Base-by-base conservation (phyloP, 106 monocot genomes). In the Phalaenopsis equestris region DNA sequence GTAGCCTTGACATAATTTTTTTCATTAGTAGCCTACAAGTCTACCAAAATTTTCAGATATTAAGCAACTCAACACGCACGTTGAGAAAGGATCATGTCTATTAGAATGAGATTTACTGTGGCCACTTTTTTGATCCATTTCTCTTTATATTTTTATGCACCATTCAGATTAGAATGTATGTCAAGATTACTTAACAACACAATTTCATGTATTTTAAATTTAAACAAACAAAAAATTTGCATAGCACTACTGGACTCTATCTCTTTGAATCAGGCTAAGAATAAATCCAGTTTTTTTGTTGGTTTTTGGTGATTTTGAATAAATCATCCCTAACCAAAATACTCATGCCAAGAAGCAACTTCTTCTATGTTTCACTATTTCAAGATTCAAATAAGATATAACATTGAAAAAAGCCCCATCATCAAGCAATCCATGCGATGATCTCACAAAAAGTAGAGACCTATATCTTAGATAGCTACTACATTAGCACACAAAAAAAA, bases 341-440 rank as follows among this genome's bases (percentile, higher is more conserved):
- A 82, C 84, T 87, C 84, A 72, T 85, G 5, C 91, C 85, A 90
- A 99, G 90, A 86, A 99, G 75, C 37, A 86, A 81, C 77, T 95
- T n/a, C n/a, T 99, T 19, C 85, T 89, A 79, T 72, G 82, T 75
- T 88, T 93, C 23, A 99, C 82, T 78, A 85, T 88, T 84, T 91
- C 95, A 48, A 91, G 80, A 74, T 95, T 87, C 88, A 99, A 86
- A 67, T 93, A 89, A 14, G 93, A 90, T 42, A 93, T 88, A 75
- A 90, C 79, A 85, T 93, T 88, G 79, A 87, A 93, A 70, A 94
- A 90, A 77, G 95, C 89, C 41, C 87, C 91, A 85, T 88, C 93
- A 88, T 91, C 88, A 47, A 81, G 81, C 43, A 55, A 24, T 52
- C 84, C 87, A 86, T 73, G 79, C 24, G 82, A 79, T 57, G 90